These are phyloP conservation scores for Scalesia atractyloides DNA, from an alignment of 129 eudicot species.

Conservation along the genomic window DNA sequence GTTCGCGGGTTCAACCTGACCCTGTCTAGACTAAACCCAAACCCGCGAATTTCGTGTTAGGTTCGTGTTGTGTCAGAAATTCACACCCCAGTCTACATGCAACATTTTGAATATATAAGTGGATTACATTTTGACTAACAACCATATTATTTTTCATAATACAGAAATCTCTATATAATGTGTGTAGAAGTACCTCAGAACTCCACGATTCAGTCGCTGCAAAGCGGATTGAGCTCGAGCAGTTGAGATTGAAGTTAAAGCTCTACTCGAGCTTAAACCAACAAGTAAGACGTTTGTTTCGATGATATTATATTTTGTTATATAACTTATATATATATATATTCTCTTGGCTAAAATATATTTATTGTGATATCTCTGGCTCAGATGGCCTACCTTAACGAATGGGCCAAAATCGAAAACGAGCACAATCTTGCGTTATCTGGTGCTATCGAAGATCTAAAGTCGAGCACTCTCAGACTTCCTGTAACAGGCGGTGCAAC, in stretches of 20 bases:
- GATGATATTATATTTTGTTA: not conserved
- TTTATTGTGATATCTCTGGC: constrained; percentile 23
- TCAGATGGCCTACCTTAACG: constrained; percentile 68
- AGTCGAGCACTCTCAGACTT: constrained; percentile 83
- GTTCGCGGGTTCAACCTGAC: too few relatives aligned
- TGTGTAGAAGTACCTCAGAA: constrained; percentile 67
- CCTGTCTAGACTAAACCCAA: too few relatives aligned
- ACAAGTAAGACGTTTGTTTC: constrained; percentile 54
- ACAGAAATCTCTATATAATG: constrained; percentile 61
- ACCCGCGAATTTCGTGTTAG: too few relatives aligned
- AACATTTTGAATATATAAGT: too few relatives aligned
- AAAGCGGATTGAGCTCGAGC: constrained; percentile 64
- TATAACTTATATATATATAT: not conserved
- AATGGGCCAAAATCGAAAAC: constrained; percentile 70
- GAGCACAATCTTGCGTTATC: constrained; percentile 58
- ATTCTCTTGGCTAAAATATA: constrained; percentile 18
- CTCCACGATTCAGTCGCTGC: constrained; percentile 57
- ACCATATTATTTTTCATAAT: too few relatives aligned
- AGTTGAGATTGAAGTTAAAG: constrained; percentile 58
- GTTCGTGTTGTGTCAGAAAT: too few relatives aligned
- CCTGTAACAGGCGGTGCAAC: constrained; percentile 80
- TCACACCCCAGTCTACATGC: too few relatives aligned
- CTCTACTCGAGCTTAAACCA: constrained; percentile 51
- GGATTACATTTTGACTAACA: too few relatives aligned
- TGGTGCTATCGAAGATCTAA: constrained; percentile 67